These are phyloP conservation scores for Angomonas deanei DNA, from an alignment of 208 protist species.

Conservation along the genomic window DNA sequence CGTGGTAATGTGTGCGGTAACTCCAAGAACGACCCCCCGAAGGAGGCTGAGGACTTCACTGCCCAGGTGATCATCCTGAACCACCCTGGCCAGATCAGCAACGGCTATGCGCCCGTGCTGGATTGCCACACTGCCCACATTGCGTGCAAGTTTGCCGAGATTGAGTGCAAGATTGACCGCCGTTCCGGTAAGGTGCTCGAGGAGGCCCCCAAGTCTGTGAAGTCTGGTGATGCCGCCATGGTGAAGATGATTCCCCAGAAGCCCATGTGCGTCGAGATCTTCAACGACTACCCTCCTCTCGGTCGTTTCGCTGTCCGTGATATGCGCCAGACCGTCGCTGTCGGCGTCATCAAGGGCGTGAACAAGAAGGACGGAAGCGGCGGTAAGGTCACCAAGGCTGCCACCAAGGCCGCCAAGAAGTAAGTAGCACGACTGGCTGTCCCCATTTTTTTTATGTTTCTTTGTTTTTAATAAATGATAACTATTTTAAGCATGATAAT, in stretches of 20 bases:
- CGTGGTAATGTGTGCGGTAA: slow-evolving; percentile 73
- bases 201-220: slow-evolving; percentile 81
- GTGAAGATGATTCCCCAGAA: slow-evolving; percentile 83
- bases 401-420: too few relatives aligned
- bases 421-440: too few relatives aligned
- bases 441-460: too few relatives aligned
- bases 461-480: too few relatives aligned
- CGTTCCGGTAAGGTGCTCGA: slow-evolving; percentile 89
- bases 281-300: slow-evolving; percentile 91
- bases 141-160: slow-evolving; percentile 87
- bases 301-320: slow-evolving; percentile 95
- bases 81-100: slow-evolving; percentile 88
- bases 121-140: slow-evolving; percentile 94
- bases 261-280: slow-evolving; percentile 94
- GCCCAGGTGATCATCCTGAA: slow-evolving; percentile 93
- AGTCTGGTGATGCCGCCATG: slow-evolving; percentile 90
- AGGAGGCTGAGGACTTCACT: slow-evolving; percentile 61
- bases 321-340: slow-evolving; percentile 93
- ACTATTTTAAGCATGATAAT: too few relatives aligned
- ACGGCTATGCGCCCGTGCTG: slow-evolving; percentile 86
- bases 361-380: too few relatives aligned
- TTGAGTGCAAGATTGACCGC: slow-evolving; percentile 90
- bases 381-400: too few relatives aligned
- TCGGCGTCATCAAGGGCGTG: too few relatives aligned
- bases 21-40: slow-evolving; percentile 59